Base-by-base conservation (phyloP, 306 rosid genomes). In the Prunus padus region DNA sequence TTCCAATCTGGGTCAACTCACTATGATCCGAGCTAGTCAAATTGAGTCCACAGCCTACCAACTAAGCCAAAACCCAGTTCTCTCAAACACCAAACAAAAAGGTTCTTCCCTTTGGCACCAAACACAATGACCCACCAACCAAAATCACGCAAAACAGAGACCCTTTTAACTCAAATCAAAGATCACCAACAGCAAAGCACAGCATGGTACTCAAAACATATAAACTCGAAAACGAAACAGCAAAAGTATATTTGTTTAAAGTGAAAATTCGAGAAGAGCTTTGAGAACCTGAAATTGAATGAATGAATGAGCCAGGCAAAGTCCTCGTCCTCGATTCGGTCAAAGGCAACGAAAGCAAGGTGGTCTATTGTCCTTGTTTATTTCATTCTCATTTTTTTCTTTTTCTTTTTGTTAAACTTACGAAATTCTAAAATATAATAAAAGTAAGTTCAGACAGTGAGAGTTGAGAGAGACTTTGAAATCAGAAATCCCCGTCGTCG, bases 1-100 rank as follows among this genome's bases (percentile, higher is more conserved):
- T 85, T 84, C 82, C 86, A 77, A 79, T 66, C 80, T 74, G 86
- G 77, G 89, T 80, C 86, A 88, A 85, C 87, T 83, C 78, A 75
- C 44, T 74, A 57, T 74, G 65, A 76, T 65, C 66, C 69, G 64
- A 23, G 47, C 79, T 67, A 80, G 80, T 73, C 72, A 50, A 89
- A 79, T 81, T 86, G 49, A 83, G 74, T 52, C 83, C 75, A 69
- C 69, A 31, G 78, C 69, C 64, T 77, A 76, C 56, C 72, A 86
- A 76, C 79, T 44, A 76, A 75, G 65, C 70, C 56, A 69, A 68
- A 45, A 63, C 72, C 57, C 84, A 86, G 81, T 59, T 61, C 72
- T 63, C 77, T 47, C 71, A 50, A 67, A 74, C 79, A 79, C 84
- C 64, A 3, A 65, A 33, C 42, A 60, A 33, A 77, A 69, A 80